Conservation (phyloP, 192 early-diverging fungal species). For the Chytriomyces hyalinus region DNA sequence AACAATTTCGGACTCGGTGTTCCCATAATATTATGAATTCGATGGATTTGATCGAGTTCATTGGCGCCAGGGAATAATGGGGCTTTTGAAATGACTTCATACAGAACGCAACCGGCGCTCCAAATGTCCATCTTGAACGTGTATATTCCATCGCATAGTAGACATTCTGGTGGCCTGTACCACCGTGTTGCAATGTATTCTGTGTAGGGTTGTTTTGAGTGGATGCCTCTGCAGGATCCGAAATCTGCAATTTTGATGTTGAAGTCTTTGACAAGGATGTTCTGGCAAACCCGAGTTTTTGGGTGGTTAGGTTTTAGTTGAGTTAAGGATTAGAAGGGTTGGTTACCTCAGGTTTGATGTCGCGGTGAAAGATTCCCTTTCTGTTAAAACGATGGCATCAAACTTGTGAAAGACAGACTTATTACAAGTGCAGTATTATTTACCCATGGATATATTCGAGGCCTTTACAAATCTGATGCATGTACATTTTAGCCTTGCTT, state of each 20-base stretch:
- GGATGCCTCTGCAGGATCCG: constrained; percentile 67
- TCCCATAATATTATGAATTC: constrained; percentile 64
- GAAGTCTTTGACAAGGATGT: constrained; percentile 62
- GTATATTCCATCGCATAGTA: constrained; percentile 65
- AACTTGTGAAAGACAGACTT: not conserved
- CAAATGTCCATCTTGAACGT: constrained; percentile 68
- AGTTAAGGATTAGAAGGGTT: not conserved
- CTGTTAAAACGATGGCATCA: constrained; percentile 29
- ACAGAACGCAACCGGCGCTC: constrained; percentile 67
- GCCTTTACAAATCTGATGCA: constrained; percentile 63
- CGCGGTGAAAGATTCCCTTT: constrained; percentile 69
- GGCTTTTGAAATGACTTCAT: constrained; percentile 57
- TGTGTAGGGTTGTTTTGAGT: constrained; percentile 70
- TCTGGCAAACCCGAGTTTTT: constrained; percentile 31
- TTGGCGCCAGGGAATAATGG: constrained; percentile 68
- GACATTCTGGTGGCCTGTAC: constrained; percentile 70
- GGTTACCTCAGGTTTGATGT: constrained; percentile 65
- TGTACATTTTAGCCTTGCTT: constrained; percentile 57
- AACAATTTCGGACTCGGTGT: constrained; percentile 59
- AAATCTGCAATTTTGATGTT: constrained; percentile 67
- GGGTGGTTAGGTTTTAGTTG: constrained; percentile 10
- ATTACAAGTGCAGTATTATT: constrained; percentile 4
- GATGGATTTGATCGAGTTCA: constrained; percentile 66
- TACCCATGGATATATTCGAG: constrained; percentile 67
- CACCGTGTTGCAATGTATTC: constrained; percentile 72